phyloP scores from a whole-genome alignment of 2,329 filamentous ascomycete genomes.

The Sporothrix variecibatus region DNA sequence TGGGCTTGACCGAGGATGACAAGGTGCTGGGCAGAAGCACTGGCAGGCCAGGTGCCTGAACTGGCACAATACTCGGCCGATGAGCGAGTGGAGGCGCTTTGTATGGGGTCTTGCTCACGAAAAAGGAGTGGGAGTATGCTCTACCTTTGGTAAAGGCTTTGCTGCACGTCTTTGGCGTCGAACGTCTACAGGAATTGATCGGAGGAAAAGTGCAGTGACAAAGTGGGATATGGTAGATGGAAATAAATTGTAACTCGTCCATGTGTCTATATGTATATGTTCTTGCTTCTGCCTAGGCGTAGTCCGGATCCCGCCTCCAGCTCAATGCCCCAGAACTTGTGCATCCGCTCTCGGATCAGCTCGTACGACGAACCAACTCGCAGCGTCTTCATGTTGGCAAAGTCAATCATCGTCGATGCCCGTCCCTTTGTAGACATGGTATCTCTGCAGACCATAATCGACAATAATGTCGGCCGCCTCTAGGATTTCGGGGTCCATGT shows the following conservation, averaged over 20 bases:
- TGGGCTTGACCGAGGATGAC: neutral
- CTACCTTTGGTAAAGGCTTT: neutral
- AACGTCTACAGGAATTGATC: neutral
- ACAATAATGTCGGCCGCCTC: constrained; percentile 37
- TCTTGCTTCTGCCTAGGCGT: no score
- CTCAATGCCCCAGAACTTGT: constrained; percentile 22
- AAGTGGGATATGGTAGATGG: neutral
- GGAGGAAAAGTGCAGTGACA: neutral
- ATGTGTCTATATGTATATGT: neutral
- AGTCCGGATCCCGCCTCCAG: constrained; percentile 12
- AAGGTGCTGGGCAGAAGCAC: neutral
- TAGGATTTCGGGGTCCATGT: constrained; percentile 37
- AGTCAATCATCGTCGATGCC: constrained; percentile 13
- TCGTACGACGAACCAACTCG: constrained; percentile 22
- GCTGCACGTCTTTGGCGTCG: neutral
- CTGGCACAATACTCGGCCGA: neutral
- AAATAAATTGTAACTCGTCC: no score
- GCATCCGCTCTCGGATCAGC: constrained; percentile 21
- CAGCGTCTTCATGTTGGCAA: constrained; percentile 18
- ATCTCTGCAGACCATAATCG: constrained; percentile 38
- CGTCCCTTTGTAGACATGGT: constrained; percentile 32
- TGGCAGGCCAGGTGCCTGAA: neutral
- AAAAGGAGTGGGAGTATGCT: neutral
- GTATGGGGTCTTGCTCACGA: neutral
- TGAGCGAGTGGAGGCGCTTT: neutral